Conservation (phyloP, 2,329 filamentous ascomycete genomes). For the Amylocarpus encephaloides region DNA sequence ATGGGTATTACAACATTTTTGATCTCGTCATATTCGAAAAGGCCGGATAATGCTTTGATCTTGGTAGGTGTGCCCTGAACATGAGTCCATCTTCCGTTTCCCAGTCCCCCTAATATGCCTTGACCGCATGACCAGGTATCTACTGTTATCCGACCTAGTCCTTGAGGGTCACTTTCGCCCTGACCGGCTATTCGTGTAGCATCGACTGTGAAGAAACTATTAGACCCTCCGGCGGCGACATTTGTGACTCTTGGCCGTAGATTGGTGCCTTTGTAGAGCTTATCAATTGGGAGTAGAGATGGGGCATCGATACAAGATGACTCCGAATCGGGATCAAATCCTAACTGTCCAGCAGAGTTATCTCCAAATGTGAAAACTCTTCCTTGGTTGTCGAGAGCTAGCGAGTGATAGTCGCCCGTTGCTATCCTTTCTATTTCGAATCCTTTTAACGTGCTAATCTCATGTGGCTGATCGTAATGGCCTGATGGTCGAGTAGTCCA, state of each 20-base stretch:
- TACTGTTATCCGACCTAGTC: slow-evolving; percentile 52
- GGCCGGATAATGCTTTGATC: slow-evolving; percentile 73
- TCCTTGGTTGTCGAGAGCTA: slow-evolving; percentile 69
- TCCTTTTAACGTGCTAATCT: slow-evolving; percentile 64
- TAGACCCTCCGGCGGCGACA: slow-evolving; percentile 79
- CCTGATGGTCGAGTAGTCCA: slow-evolving; percentile 74
- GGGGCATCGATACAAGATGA: slow-evolving; percentile 62
- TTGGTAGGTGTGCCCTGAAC: slow-evolving; percentile 71
- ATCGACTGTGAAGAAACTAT: slow-evolving; percentile 83
- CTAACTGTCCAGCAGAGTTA: slow-evolving; percentile 85
- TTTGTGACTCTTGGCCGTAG: slow-evolving; percentile 62
- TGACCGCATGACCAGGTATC: slow-evolving; percentile 86
- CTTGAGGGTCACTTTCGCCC: slow-evolving; percentile 34
- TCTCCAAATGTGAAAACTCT: slow-evolving; percentile 84
- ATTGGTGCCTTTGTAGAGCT: slow-evolving; percentile 63
- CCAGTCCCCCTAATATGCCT: slow-evolving; percentile 77
- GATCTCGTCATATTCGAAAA: slow-evolving; percentile 82
- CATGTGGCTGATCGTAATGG: slow-evolving; percentile 75
- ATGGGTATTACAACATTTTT: slow-evolving; percentile 67
- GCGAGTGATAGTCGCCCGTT: slow-evolving; percentile 78
- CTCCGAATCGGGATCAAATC: slow-evolving; percentile 63
- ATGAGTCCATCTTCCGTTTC: slow-evolving; percentile 85
- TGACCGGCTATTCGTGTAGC: slow-evolving; percentile 52
- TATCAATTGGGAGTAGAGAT: slow-evolving; percentile 60
- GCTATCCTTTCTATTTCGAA: slow-evolving; percentile 70